Evolutionary conservation across 139 green algal genomes (phyloP), one percentile per base, ranked within the genome.

Genomic region (Tetradesmus lagerheimii): DNA sequence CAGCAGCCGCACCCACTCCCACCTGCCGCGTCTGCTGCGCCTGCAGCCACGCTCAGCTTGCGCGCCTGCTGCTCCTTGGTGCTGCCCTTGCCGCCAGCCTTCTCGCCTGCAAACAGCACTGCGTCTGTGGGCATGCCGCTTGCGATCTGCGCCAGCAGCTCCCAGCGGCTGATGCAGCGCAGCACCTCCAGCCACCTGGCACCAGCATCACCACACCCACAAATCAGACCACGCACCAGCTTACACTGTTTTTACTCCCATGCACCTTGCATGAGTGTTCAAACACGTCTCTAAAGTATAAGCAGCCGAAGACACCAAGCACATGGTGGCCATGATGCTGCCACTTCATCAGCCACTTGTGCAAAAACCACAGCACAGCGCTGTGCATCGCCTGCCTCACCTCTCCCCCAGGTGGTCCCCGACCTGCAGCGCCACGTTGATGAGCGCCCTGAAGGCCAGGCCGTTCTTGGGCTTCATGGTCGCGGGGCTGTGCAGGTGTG

Each of bases 121-220:
- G 95, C 95, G 79, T 99, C 97, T 15, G 95, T 96, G 37, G 96
- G 95, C 79, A 95, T 96, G n/a, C 98, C 97, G 71, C 95, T 95
- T 3, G 94, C 92, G 31, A 98, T 90, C 92, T 98, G 95, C 93
- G 97, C 93, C 90, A 99, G 93, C 89, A 99, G 95, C 92, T 99
- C 98, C 93, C 97, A 99, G 31, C 97, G 95, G 29, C 95, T 98
- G 77, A 99, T 96, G 91, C 97, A 99, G 82, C 96, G 95, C 78
- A 99, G 93, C 79, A 99, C 93, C 86, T 99, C 96, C 27, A 94
- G 92, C 98, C 98, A 99, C 87, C 89, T 92, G 66, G 14, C 27
- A 41, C 14, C 66, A 77, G 66, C 66, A n/a, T n/a, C n/a, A n/a
- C n/a, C n/a, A n/a, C n/a, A n/a, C n/a, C n/a, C n/a, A n/a, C n/a